A percentile compares a stretch with the other conserved stretches of the same genome.
Evolutionary conservation across 2,329 filamentous ascomycete species (phyloP).

Genomic region (Phoma herbarum): DNA sequence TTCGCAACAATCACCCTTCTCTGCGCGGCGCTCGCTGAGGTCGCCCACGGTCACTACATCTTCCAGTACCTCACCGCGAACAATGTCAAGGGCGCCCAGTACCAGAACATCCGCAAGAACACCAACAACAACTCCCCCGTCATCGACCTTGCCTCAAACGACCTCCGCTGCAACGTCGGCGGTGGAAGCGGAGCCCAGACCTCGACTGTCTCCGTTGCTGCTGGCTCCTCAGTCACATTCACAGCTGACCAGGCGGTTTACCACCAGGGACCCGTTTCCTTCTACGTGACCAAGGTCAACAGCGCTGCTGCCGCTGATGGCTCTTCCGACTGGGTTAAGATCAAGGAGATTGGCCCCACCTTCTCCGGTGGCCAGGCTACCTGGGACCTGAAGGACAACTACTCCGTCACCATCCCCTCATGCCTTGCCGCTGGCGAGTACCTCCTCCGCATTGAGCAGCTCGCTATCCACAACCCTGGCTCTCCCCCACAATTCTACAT

Average conservation of each 20-base stretch:
- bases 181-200: constrained; percentile 41
- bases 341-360: constrained; percentile 51
- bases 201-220: constrained; percentile 47
- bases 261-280: constrained; percentile 50
- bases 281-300: constrained; percentile 51
- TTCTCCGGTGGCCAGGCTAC: constrained; percentile 46
- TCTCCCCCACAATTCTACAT: constrained; percentile 40
- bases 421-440: constrained; percentile 57
- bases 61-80: constrained; percentile 52
- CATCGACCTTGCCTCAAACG: constrained; percentile 40
- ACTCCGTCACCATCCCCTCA: constrained; percentile 52
- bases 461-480: constrained; percentile 57
- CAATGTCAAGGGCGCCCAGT: constrained; percentile 44
- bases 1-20: constrained; percentile 44
- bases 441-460: constrained; percentile 59
- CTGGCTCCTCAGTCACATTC: constrained; percentile 47
- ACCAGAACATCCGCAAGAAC: constrained; percentile 50
- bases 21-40: constrained; percentile 45
- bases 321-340: constrained; percentile 51
- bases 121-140: constrained; percentile 52
- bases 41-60: constrained; percentile 51
- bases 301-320: constrained; percentile 47
- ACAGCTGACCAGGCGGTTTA: constrained; percentile 50
- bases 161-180: constrained; percentile 51
- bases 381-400: constrained; percentile 47